Conservation (phyloP, 768 basidiomycete genomes). For the Leucogyrophana mollusca region DNA sequence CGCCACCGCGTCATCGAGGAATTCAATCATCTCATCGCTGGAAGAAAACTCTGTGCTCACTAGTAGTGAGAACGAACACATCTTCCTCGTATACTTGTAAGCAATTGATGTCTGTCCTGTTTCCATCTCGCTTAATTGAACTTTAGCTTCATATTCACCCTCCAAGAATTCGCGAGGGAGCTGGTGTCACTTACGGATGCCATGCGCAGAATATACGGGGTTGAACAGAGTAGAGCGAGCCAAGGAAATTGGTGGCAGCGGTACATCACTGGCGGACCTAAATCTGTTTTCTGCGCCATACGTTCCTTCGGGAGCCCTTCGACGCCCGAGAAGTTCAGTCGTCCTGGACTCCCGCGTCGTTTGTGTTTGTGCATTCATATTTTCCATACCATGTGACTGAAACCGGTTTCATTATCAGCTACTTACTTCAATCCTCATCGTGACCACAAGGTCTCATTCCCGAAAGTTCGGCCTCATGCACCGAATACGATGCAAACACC, state of each 20-base stretch:
- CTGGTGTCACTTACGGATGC: slow-evolving; percentile 79
- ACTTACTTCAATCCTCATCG: slow-evolving; percentile 53
- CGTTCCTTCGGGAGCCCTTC: slow-evolving; percentile 12
- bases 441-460: slow-evolving; percentile 65
- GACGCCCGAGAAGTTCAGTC: slow-evolving; percentile 11
- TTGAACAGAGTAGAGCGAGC: slow-evolving; percentile 49
- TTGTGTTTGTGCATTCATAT: slow-evolving; percentile 42
- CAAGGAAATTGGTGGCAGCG: slow-evolving; percentile 40
- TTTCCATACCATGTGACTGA: not conserved
- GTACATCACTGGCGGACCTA: slow-evolving; percentile 26
- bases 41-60: slow-evolving; percentile 36
- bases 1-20: slow-evolving; percentile 10
- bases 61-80: slow-evolving; percentile 69
- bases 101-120: slow-evolving; percentile 26
- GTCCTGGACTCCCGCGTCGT: slow-evolving; percentile 25
- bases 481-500: slow-evolving; percentile 87
- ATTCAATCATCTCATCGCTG: slow-evolving; percentile 13
- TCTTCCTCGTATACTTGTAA: slow-evolving; percentile 92
- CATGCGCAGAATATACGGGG: slow-evolving; percentile 73
- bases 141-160: slow-evolving; percentile 87
- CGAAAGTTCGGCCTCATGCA: slow-evolving; percentile 78
- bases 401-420: slow-evolving; percentile 30
- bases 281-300: slow-evolving; percentile 19
- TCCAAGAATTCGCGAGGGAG: slow-evolving; percentile 92
- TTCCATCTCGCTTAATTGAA: not conserved